Base-by-base conservation (phyloP, 768 basidiomycete species). In the Auriculariales sp. region DNA sequence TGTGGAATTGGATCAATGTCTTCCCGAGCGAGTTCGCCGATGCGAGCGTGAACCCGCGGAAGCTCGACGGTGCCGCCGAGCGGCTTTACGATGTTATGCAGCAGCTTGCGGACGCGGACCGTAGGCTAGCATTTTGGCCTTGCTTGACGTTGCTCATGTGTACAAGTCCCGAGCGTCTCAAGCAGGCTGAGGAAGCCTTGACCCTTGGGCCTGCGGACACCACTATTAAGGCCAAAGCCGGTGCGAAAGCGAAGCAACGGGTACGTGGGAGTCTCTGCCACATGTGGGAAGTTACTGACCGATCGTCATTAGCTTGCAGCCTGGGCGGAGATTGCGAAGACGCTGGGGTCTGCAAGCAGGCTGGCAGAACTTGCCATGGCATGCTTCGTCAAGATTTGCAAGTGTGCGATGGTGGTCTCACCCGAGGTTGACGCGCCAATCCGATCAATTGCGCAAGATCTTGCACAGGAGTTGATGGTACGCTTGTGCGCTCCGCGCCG, bases 1-100 rank as follows among this genome's bases (percentile, higher is more conserved):
- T 94, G 25, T 93, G 91, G 90, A 89, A 83, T 54, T 94, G 89
- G 89, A 79, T 93, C 28, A 79, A 83, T 28, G 68, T 76, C 22
- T 85, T 81, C 58, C 82, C 87, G 0, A 66, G 69, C 4, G 87
- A 95, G 59, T 94, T 80, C 61, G 81, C 81, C 48, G 80, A 88
- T 5, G 71, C 77, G 3, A 71, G 90, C 31, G 69, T 73, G 9
- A 68, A 71, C 3, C 71, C 80, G 39, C 77, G 80, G 27, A 64
- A 68, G 42, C 68, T 86, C 11, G 92, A 94, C 52, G 87, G 84
- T 35, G 78, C 80, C 0, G 82, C 90, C 1, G 90, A 95, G 59
- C 77, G 85, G 6, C 76, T 93, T 2, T 94, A 90, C 58, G 92
- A 95, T 62, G 62, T 83, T 15, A 64, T 94, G 2, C 80, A 77